These are phyloP conservation scores for Massospora cicadina DNA, from an alignment of 371 early-diverging fungal genomes.

Conservation along the genomic window DNA sequence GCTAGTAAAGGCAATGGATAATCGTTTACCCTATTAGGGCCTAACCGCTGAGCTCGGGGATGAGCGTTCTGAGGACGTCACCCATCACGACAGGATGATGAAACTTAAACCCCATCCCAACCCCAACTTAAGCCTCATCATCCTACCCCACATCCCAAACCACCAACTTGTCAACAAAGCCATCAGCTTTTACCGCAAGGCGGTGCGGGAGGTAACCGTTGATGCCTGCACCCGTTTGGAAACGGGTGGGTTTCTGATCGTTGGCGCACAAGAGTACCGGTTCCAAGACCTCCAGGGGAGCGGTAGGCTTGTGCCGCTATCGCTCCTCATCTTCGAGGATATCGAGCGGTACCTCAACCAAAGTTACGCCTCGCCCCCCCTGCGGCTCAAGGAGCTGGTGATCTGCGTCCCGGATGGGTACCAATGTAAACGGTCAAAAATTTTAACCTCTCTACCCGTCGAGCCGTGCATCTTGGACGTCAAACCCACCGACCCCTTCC, in stretches of 20 bases:
- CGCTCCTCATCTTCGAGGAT: conserved; percentile 60
- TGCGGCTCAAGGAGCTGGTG: conserved; percentile 62
- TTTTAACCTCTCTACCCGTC: conserved; percentile 16
- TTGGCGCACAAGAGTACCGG: conserved; percentile 59
- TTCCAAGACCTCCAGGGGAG: conserved; percentile 15
- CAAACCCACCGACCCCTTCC: conserved; percentile 9
- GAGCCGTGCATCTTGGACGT: conserved; percentile 16
- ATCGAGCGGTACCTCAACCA: conserved; percentile 24
- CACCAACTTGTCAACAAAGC: conserved; percentile 19
- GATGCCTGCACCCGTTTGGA: conserved; percentile 32
- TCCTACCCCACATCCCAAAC: conserved; percentile 40
- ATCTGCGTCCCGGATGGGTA: conserved; percentile 69
- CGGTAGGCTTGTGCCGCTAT: conserved; percentile 50
- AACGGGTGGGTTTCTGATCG: conserved; percentile 39
- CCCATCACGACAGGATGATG: conserved; percentile 46
- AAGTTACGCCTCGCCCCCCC: conserved; percentile 14
- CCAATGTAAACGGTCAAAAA: conserved; percentile 35
- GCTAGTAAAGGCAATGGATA: conserved; percentile 22
- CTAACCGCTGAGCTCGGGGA: conserved; percentile 63
- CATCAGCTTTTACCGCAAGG: conserved; percentile 34
- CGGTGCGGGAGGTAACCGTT: conserved; percentile 33
- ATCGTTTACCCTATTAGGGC: conserved; percentile 23
- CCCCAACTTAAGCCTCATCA: conserved; percentile 32
- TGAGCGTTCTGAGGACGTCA: conserved; percentile 40
- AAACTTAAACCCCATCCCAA: conserved; percentile 16